Base-by-base conservation (phyloP, 1,284 basidiomycete genomes). In the Cryptococcus sp. region DNA sequence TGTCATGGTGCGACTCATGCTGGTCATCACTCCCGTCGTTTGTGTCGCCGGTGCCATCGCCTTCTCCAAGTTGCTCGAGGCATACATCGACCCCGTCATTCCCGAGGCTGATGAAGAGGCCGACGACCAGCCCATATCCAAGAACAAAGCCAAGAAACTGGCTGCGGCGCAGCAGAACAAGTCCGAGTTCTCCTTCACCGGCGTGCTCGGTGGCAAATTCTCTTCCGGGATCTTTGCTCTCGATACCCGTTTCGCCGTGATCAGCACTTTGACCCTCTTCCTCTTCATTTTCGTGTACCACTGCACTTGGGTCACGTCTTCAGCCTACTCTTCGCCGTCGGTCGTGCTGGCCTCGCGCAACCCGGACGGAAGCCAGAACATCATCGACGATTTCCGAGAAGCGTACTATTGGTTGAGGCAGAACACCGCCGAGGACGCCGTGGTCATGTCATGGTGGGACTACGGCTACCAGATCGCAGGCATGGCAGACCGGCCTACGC, bases 361-460 rank as follows among this genome's bases (percentile, higher is more conserved):
- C 64, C 82, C 84, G 0, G 94, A 99, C 71, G 96, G 96, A 20
- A 88, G 85, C 57, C 88, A 91, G 73, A 88, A 93, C 77, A 93
- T 99, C 72, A 99, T 99, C 72, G 96, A 99, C 78, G 96, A 99
- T 79, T 99, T 98, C 87, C 85, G 96, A 61, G 96, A 99, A 81
- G 96, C 96, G n/a, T 99, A 99, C 78, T 97, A 99, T 79, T 99
- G 96, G 96, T 81, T 99, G 53, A 85, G 94, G 57, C 90, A 95
- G 80, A 99, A 99, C 81, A 99, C 96, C 1, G 83, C 88, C 3
- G 82, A 91, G 77, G 88, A 92, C 65, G 87, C 93, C 15, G 94
- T 98, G 47, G 87, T 99, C 41, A 95, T 96, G 92, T 93, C 90
- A 66, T 99, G 96, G 96, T 99, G 96, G 96, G 96, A 99, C 81